Conservation (phyloP, 495 filamentous ascomycete genomes). For the Tuber brumale region DNA sequence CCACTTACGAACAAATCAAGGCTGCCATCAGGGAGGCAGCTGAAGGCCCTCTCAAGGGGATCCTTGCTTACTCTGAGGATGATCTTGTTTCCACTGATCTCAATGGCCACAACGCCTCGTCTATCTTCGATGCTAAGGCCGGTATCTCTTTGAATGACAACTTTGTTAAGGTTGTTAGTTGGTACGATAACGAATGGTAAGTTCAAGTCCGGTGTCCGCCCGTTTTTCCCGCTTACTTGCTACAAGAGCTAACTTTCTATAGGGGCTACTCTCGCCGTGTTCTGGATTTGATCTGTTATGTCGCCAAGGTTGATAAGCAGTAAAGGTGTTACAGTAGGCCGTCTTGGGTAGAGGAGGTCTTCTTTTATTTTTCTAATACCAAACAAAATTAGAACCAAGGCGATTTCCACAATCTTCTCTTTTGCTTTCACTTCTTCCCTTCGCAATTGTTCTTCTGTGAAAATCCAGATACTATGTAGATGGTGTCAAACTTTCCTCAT, state of each 20-base stretch:
- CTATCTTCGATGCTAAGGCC: constrained; percentile 99
- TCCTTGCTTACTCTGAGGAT: constrained; percentile 94
- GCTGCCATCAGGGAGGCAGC: constrained; percentile 78
- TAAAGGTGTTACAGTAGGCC: constrained; percentile 12
- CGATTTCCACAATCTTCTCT: neutral
- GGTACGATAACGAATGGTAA: constrained; percentile 91
- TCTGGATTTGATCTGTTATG: constrained; percentile 87
- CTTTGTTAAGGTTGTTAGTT: constrained; percentile 97
- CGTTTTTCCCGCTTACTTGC: neutral
- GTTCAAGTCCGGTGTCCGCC: neutral
- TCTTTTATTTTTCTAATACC: neutral
- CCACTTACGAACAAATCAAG: constrained; percentile 93
- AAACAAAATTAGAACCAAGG: neutral
- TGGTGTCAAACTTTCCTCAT: neutral
- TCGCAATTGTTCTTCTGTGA: neutral
- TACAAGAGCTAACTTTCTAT: constrained; percentile 45
- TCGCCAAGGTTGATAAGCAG: constrained; percentile 71
- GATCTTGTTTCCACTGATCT: constrained; percentile 90
- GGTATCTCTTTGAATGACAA: constrained; percentile 96
- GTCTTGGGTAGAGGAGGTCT: neutral
- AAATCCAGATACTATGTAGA: neutral
- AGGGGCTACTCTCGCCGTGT: constrained; percentile 97
- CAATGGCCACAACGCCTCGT: constrained; percentile 84
- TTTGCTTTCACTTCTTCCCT: neutral
- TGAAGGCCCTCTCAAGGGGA: constrained; percentile 77